These are phyloP conservation scores for Fusarium succisae DNA, from an alignment of 2,329 filamentous ascomycete species.

Conservation along the genomic window DNA sequence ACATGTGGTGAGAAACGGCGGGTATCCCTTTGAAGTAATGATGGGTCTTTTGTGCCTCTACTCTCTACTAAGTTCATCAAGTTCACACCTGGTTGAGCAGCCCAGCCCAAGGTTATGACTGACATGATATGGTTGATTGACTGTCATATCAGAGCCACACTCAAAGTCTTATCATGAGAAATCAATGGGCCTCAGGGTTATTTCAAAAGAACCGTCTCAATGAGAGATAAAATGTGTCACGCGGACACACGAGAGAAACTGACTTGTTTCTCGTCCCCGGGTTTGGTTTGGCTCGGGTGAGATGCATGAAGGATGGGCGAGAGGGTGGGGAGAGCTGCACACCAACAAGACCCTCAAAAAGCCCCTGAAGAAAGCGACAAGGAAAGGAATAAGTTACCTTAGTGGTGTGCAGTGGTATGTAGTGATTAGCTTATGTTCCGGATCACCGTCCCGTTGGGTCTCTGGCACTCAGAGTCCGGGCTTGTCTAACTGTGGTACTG, in stretches of 20 bases:
- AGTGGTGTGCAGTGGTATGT: conserved; percentile 1
- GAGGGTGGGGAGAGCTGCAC: conserved; percentile 12
- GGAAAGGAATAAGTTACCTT: not conserved
- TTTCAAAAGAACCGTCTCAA: not conserved
- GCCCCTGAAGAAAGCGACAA: conserved; percentile 16
- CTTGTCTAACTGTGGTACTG: conserved; percentile 2
- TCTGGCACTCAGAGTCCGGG: conserved; percentile 4
- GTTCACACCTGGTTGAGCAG: not conserved
- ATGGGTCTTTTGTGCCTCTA: conserved; percentile 8
- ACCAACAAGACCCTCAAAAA: conserved; percentile 27
- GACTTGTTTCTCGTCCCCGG: conserved; percentile 20
- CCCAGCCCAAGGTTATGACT: not conserved
- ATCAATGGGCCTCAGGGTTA: not conserved
- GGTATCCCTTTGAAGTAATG: conserved; percentile 31
- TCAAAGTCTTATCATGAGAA: not conserved
- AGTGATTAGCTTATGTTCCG: conserved; percentile 24
- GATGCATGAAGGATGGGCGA: conserved; percentile 10
- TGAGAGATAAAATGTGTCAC: conserved; percentile 31
- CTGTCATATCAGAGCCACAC: not conserved
- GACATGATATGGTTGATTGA: not conserved
- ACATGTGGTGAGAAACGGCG: conserved; percentile 32
- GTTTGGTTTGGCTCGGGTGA: conserved; percentile 26
- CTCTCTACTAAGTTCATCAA: not conserved
- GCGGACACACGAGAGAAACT: conserved; percentile 29
- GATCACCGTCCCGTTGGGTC: conserved; percentile 29